Evolutionary conservation across 2,329 filamentous ascomycete genomes (phyloP).

Genomic region (Microcera coccophila): DNA sequence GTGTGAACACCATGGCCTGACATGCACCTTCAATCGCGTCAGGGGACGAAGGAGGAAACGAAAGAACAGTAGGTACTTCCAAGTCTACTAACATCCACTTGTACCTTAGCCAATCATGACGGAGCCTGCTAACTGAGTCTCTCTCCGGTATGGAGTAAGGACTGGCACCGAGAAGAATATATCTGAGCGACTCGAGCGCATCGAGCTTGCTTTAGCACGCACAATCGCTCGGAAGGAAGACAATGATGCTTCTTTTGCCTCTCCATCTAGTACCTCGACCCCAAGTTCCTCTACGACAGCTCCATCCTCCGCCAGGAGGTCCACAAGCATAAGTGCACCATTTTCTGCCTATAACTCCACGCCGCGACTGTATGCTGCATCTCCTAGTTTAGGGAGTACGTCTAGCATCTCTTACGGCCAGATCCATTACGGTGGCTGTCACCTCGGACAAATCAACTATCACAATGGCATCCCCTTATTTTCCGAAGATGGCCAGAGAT

Average conservation of each 20-base stretch:
- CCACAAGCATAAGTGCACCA: slow-evolving; percentile 8
- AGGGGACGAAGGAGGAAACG: slow-evolving; percentile 21
- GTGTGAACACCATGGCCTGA: slow-evolving; percentile 21
- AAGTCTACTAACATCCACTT: background rate
- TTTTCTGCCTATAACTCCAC: slow-evolving; percentile 6
- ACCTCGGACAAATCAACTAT: slow-evolving; percentile 22
- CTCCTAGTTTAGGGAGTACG: slow-evolving; percentile 7
- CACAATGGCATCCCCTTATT: slow-evolving; percentile 23
- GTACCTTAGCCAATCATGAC: background rate
- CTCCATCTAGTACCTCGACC: background rate
- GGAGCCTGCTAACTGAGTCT: background rate
- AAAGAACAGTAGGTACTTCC: background rate
- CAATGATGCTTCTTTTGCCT: background rate
- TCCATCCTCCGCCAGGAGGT: background rate
- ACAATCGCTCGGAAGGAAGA: slow-evolving; percentile 10
- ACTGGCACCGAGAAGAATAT: slow-evolving; percentile 15
- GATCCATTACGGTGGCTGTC: slow-evolving; percentile 20
- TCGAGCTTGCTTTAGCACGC: slow-evolving; percentile 19
- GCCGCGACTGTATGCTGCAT: slow-evolving; percentile 2
- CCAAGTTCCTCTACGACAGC: background rate
- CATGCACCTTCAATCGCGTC: slow-evolving; percentile 23
- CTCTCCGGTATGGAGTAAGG: slow-evolving; percentile 10
- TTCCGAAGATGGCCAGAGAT: slow-evolving; percentile 18
- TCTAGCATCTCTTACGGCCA: slow-evolving; percentile 19
- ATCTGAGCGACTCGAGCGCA: slow-evolving; percentile 17